Base-by-base conservation (phyloP, 148 eudicot genomes). In the Chenopodium album region DNA sequence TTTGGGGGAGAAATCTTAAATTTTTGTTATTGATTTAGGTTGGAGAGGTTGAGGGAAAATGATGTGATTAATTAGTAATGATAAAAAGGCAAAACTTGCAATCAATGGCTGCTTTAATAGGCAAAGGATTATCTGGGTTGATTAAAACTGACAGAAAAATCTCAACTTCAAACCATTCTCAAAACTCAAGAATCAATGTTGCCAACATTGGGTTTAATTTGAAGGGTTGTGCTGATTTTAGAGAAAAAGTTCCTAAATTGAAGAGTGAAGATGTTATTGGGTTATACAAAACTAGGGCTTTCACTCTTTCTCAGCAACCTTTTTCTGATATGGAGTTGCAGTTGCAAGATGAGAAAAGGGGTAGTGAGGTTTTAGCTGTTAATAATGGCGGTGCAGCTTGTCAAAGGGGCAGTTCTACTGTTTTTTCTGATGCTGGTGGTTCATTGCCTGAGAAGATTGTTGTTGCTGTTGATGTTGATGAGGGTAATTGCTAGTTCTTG, bases 381-480 rank as follows among this genome's bases (percentile, higher is more conserved):
- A 41, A 65, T 76, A 56, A 50, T 50, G 44, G 56, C 16, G 67
- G 41, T 75, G 75, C 41, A 63, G 78, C 64, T 65, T 67, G 72
- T 12, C 82, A 75, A 76, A 79, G 79, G 63, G 82, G 69, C 47
- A 83, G 71, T 54, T 77, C 78, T 41, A 31, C 62, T 78, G 85
- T 88, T 54, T 41, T 41, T 6, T 41, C 44, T 41, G 44, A 41
- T 41, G 82, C 37, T 71, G 67, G 79, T 29, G 79, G 82, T 31
- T 75, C 85, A 29, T 83, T 80, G 71, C 88, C 82, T 77, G 89
- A 87, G 71, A 89, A 90, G 76, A 23, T 92, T 67, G 87, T 80
- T 52, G 91, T 94, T 78, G 98, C 98, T 77, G 98, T 94, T 85
- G 98, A 94, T 82, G 93, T 94, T 75, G 98, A 94, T 82, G 98